These are phyloP conservation scores for Suillus americanus DNA, from an alignment of 768 basidiomycete genomes.

Conservation along the genomic window DNA sequence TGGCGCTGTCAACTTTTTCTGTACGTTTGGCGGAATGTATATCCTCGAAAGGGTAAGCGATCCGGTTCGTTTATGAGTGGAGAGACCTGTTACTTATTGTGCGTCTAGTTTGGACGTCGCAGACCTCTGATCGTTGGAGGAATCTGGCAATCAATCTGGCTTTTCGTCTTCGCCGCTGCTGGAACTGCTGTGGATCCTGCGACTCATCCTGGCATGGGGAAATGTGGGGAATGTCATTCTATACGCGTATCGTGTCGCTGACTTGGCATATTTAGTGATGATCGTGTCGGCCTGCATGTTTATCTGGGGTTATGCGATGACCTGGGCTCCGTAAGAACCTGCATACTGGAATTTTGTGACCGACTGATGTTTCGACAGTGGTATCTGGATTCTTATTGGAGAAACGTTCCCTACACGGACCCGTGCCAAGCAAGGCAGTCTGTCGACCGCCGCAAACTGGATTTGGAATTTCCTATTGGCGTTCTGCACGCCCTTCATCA, in stretches of 20 bases:
- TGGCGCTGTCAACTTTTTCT: constrained; percentile 69
- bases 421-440: constrained; percentile 67
- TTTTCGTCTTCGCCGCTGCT: constrained; percentile 72
- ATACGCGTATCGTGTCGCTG: neutral
- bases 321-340: constrained; percentile 56
- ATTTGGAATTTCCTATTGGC: constrained; percentile 72
- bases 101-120: constrained; percentile 59
- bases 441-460: constrained; percentile 67
- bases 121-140: constrained; percentile 66
- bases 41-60: constrained; percentile 60
- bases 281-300: constrained; percentile 70
- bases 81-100: neutral
- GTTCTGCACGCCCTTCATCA: constrained; percentile 81
- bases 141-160: constrained; percentile 68
- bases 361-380: constrained; percentile 28
- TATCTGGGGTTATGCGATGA: constrained; percentile 69
- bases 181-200: constrained; percentile 62
- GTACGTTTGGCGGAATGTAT: constrained; percentile 73
- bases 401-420: constrained; percentile 76
- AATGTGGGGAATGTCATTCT: constrained; percentile 33
- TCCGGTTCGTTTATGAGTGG: neutral
- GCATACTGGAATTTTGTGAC: neutral
- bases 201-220: constrained; percentile 49
- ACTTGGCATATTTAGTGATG: constrained; percentile 41
- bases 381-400: constrained; percentile 76